Percentiles rank a stretch among this genome's conserved stretches.
Evolutionary conservation across 768 basidiomycete genomes (phyloP).

Genomic region (Russula ochroleuca): DNA sequence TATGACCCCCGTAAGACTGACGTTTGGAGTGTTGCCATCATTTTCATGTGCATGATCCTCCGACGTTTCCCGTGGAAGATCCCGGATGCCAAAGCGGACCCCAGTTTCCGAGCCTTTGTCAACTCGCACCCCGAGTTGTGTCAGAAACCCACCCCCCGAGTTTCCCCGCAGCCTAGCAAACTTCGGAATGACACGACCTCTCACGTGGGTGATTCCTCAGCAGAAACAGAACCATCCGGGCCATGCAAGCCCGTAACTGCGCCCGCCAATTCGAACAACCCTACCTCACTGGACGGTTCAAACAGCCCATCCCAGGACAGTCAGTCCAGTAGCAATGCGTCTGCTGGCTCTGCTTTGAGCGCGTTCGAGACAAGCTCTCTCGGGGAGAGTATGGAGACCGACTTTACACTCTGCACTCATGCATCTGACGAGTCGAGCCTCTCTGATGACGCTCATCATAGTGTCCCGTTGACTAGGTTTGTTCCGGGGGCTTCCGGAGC

Average conservation of each 20-base stretch:
- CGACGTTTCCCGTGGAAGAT: slow-evolving; percentile 99
- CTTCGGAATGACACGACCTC: neutral
- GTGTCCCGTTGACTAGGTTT: slow-evolving; percentile 1
- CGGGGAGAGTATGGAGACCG: slow-evolving; percentile 13
- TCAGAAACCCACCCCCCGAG: slow-evolving; percentile 32
- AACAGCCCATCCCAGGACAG: slow-evolving; percentile 11
- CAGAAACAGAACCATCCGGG: neutral
- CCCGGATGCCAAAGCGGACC: slow-evolving; percentile 89
- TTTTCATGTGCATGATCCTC: slow-evolving; percentile 98
- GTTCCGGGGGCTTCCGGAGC: slow-evolving; percentile 13
- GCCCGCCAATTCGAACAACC: slow-evolving; percentile 5
- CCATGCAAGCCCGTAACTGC: slow-evolving; percentile 10
- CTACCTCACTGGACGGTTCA: slow-evolving; percentile 25
- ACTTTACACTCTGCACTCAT: slow-evolving; percentile 19
- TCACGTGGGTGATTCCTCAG: neutral
- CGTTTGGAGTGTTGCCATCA: slow-evolving; percentile 97
- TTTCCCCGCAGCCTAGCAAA: neutral
- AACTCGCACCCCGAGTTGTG: slow-evolving; percentile 87
- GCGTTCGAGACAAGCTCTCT: slow-evolving; percentile 18
- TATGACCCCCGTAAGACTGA: slow-evolving; percentile 98
- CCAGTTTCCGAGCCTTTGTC: slow-evolving; percentile 88
- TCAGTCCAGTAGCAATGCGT: slow-evolving; percentile 17
- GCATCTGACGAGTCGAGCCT: slow-evolving; percentile 15
- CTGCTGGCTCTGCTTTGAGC: slow-evolving; percentile 9
- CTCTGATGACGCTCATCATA: slow-evolving; percentile 8